A percentile compares a stretch with the other conserved stretches of the same genome.
Evolutionary conservation across 1,284 basidiomycete species (phyloP).

Genomic region (Cutaneotrichosporon sp.): DNA sequence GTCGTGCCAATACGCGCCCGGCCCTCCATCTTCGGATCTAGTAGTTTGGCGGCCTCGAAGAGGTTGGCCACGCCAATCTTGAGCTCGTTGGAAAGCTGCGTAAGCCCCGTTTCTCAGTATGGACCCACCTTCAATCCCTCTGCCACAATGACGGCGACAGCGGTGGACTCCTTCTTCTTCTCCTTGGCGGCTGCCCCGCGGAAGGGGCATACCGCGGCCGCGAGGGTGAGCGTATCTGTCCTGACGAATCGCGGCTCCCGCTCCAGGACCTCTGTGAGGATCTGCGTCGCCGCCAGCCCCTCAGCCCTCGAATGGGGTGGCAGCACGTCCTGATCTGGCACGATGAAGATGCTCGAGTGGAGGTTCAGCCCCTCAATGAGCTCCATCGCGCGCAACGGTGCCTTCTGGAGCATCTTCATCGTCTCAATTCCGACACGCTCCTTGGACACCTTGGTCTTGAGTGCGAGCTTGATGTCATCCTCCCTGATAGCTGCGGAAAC

Average conservation of each 20-base stretch:
- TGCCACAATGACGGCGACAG: constrained; percentile 66
- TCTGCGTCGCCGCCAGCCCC: constrained; percentile 58
- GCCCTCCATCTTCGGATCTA: constrained; percentile 55
- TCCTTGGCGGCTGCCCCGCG: constrained; percentile 58
- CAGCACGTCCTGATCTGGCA: constrained; percentile 49
- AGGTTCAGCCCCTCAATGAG: constrained; percentile 67
- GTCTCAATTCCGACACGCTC: constrained; percentile 88
- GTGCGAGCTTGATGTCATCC: constrained; percentile 65
- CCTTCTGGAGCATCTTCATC: constrained; percentile 78
- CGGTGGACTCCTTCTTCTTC: constrained; percentile 60
- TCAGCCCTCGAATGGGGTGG: constrained; percentile 42
- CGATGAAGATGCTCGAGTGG: constrained; percentile 64
- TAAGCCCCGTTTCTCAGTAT: neutral
- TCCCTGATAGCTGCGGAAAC: constrained; percentile 64
- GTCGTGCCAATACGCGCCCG: constrained; percentile 33
- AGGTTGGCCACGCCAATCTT: constrained; percentile 70
- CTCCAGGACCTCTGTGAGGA: constrained; percentile 55
- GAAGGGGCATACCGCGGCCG: constrained; percentile 64
- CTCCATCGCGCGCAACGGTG: constrained; percentile 68
- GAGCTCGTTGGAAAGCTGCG: constrained; percentile 64
- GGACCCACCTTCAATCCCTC: constrained; percentile 65
- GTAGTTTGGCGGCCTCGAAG: constrained; percentile 57
- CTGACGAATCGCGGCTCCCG: constrained; percentile 21
- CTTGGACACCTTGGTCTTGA: constrained; percentile 73
- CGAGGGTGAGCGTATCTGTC: constrained; percentile 64